Evolutionary conservation across 2,329 filamentous ascomycete genomes (phyloP), one percentile per base, ranked within the genome.

Genomic region (Graphilbum ipis-grandicollis): DNA sequence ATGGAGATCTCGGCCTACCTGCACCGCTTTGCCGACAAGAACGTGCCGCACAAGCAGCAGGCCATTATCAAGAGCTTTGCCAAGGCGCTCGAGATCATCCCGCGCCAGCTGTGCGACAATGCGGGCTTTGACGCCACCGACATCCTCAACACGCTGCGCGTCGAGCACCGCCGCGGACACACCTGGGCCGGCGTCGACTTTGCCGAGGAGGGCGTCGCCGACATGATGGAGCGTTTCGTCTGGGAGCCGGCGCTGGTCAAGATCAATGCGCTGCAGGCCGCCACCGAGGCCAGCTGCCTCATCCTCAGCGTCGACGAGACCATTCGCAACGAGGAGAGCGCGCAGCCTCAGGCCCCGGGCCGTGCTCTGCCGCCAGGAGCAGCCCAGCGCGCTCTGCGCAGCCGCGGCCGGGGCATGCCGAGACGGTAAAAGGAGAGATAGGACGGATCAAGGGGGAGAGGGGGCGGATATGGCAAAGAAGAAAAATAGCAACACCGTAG

Each of bases 221-320:
- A 98, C 62, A 96, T 96, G 68, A 79, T 96, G 70, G 79, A 83
- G 55, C 77, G 72, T 39, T 98, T 96, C 56, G 90, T 98, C 31
- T 98, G 90, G 90, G 90, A 98, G 62, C 90, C 90, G 6, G 80
- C 82, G 34, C 65, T 96, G 45, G 82, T 98, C 54, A 98, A 98
- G 75, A 69, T 92, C 57, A 98, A 98, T 58, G 90, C 90, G 47
- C 79, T 98, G 46, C 85, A 93, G 63, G 88, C 90, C 17, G 90
- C 90, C 36, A 86, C 86, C 23, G 90, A 98, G 62, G 90, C 90
- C 18, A 81, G 80, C 48, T 98, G 90, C 63, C 62, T 98, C 63
- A 96, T 98, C 47, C 63, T 98, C 50, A 80, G 84, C 49, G 90
- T 98, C 39, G 90, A 98, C 54, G 90, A 98, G 73, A 98, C 90